These are phyloP conservation scores for Flaveria sonorensis DNA, from an alignment of 129 eudicot genomes.

Conservation along the genomic window DNA sequence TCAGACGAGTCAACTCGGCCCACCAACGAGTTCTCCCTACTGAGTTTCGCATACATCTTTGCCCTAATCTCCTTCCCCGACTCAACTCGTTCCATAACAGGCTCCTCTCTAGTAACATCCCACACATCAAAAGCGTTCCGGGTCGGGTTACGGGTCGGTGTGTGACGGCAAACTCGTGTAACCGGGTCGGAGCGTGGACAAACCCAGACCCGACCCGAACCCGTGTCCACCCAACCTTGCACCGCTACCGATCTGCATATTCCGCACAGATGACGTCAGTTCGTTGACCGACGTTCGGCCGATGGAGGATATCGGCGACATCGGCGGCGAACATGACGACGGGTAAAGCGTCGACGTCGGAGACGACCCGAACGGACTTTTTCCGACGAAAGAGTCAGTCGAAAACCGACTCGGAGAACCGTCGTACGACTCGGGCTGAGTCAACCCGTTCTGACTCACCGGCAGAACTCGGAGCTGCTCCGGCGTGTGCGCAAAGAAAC, in stretches of 20 bases:
- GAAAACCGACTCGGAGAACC: slow-evolving; percentile 49
- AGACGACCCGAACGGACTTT: slow-evolving; percentile 23
- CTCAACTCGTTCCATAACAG: slow-evolving; percentile 86
- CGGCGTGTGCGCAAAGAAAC: slow-evolving; percentile 92
- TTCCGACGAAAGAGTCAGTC: slow-evolving; percentile 30
- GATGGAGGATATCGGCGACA: slow-evolving; percentile 45
- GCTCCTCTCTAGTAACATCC: slow-evolving; percentile 64
- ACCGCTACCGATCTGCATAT: slow-evolving; percentile 51
- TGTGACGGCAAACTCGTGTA: slow-evolving; percentile 46
- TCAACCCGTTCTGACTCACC: slow-evolving; percentile 17
- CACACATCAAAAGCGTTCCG: slow-evolving; percentile 56
- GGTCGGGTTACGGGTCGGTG: slow-evolving; percentile 47
- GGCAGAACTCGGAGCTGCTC: slow-evolving; percentile 73
- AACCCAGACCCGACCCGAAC: slow-evolving; percentile 44
- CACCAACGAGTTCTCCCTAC: slow-evolving; percentile 68
- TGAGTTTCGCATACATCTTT: slow-evolving; percentile 70
- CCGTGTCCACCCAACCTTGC: slow-evolving; percentile 38
- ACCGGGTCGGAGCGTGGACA: slow-evolving; percentile 47
- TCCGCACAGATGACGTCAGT: slow-evolving; percentile 55
- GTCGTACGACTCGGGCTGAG: slow-evolving; percentile 42
- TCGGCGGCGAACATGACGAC: slow-evolving; percentile 56
- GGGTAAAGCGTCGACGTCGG: slow-evolving; percentile 46
- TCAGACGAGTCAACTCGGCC: slow-evolving; percentile 57
- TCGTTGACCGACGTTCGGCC: slow-evolving; percentile 45
- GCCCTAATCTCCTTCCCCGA: slow-evolving; percentile 82